Conservation (phyloP, 768 basidiomycete species). For the Lepiota venenata region DNA sequence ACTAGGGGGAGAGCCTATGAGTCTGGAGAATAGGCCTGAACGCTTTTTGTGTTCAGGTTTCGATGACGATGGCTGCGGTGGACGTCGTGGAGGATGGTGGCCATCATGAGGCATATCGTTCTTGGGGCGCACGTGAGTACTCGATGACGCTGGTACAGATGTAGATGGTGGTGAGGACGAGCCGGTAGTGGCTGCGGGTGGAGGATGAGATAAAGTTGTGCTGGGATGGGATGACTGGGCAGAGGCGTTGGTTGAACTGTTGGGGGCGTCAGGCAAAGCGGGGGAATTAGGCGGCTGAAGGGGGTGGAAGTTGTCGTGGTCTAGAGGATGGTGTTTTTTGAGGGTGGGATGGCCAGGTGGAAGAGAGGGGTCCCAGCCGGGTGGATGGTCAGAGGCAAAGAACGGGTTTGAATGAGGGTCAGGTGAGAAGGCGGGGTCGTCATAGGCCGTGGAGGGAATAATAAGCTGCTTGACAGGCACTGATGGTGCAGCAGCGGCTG, state of each 20-base stretch:
- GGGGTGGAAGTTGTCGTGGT: neutral
- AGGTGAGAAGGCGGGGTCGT: conserved; percentile 59
- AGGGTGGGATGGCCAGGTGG: conserved; percentile 29
- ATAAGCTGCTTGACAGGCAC: conserved; percentile 16
- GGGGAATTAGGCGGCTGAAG: conserved; percentile 9
- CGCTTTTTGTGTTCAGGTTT: conserved; percentile 14
- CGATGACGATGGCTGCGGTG: conserved; percentile 1
- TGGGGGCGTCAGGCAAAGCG: conserved; percentile 10
- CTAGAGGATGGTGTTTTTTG: conserved; percentile 20
- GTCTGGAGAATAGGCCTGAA: conserved; percentile 11
- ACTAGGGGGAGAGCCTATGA: conserved; percentile 1
- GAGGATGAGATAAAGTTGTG: conserved; percentile 22
- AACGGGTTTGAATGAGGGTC: conserved; percentile 51
- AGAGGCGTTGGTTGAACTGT: conserved; percentile 2
- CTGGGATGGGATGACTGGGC: conserved; percentile 24
- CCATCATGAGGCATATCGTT: conserved; percentile 9
- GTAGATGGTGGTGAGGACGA: conserved; percentile 16
- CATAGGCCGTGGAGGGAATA: conserved; percentile 28
- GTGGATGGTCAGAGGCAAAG: conserved; percentile 27
- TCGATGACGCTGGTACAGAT: conserved; percentile 11
- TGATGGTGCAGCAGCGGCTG: conserved; percentile 1
- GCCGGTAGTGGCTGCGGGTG: conserved; percentile 10
- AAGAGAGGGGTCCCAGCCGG: conserved; percentile 22
- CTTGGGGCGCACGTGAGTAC: conserved; percentile 10
- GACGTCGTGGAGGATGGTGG: conserved; percentile 4